Conservation (phyloP, 2,329 filamentous ascomycete species). For the Emmonsiellopsis sp. region DNA sequence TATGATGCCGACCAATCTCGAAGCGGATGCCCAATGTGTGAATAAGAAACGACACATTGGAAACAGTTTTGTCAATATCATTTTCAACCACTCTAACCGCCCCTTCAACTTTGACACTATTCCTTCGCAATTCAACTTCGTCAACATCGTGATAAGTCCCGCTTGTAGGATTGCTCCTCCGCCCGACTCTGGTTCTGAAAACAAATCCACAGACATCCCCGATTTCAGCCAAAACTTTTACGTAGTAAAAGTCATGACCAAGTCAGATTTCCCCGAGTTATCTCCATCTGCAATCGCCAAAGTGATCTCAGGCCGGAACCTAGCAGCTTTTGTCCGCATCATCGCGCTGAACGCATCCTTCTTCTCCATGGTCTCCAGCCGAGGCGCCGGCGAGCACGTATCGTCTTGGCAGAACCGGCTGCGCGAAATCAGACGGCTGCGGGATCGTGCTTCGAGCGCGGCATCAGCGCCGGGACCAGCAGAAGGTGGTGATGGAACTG, state of each 20-base stretch:
- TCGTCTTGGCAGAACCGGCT: slow-evolving; percentile 85
- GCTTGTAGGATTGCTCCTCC: slow-evolving; percentile 42
- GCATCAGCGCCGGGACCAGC: not conserved
- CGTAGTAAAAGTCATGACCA: slow-evolving; percentile 80
- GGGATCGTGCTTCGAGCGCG: slow-evolving; percentile 43
- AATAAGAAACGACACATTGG: slow-evolving; percentile 92
- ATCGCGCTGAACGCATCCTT: slow-evolving; percentile 89
- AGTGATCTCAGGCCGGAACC: slow-evolving; percentile 71
- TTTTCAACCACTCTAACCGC: slow-evolving; percentile 93
- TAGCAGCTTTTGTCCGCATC: slow-evolving; percentile 79
- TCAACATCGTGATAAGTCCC: slow-evolving; percentile 92
- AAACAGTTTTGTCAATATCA: slow-evolving; percentile 96
- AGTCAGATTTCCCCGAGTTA: slow-evolving; percentile 81
- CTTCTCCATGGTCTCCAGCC: slow-evolving; percentile 81
- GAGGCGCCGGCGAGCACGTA: slow-evolving; percentile 66
- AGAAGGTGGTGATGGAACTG: slow-evolving; percentile 19
- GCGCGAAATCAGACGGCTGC: slow-evolving; percentile 71
- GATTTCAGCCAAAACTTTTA: slow-evolving; percentile 54
- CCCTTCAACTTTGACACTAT: slow-evolving; percentile 88
- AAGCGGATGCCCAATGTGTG: slow-evolving; percentile 65
- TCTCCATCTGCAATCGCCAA: slow-evolving; percentile 85
- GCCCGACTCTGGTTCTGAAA: not conserved
- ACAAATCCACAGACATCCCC: slow-evolving; percentile 11
- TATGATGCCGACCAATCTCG: slow-evolving; percentile 86
- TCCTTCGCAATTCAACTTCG: slow-evolving; percentile 89